Base-by-base conservation (phyloP, 257 asterid genomes). In the Capsicum baccatum region DNA sequence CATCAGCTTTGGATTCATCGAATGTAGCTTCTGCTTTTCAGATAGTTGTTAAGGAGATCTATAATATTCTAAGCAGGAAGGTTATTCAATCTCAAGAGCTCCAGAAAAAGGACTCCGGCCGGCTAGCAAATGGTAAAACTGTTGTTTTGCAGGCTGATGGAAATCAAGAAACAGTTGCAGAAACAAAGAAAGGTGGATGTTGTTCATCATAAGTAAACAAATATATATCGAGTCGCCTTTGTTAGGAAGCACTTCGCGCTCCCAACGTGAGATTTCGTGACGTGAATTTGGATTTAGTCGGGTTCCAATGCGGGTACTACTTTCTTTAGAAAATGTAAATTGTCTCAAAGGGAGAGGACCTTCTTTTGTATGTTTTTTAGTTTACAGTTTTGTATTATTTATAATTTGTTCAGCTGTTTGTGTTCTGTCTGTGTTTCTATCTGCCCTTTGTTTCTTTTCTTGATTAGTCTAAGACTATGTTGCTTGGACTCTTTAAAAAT, bases 51-150 rank as follows among this genome's bases (percentile, higher is more conserved):
- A 81, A n/a, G 69, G 85, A 73, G 81, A 85, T 85, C 21, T 85
- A 81, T 62, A 81, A 73, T 63, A 85, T 85, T 70, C 68, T 85
- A 19, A 85, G 87, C 85, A 80, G 85, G 79, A 85, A 85, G 47
- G 87, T 85, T 60, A 81, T 82, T 52, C 85, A 85, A 73, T 85
- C 87, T 57, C 85, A 85, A 73, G 87, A 85, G 39, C 83, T 85
- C 58, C 83, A 82, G 69, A 59, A 66, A 26, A 85, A 85, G 44
- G 87, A 85, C 21, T 71, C 85, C 0, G 67, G 85, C 0, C 83
- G 85, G 9, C 68, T 85, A 60, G 85, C 67, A 9, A 81, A 85
- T 69, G 87, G 87, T 33, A 81, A 85, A 50, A n/a, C 85, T 0
- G 79, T 85, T 17, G 87, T 85, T 80, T 57, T 85, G 66, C 82